A percentile compares a stretch with the other conserved stretches of the same genome.
These are phyloP conservation scores for Glycine latifolia DNA, from an alignment of 306 rosid genomes.

Conservation along the genomic window DNA sequence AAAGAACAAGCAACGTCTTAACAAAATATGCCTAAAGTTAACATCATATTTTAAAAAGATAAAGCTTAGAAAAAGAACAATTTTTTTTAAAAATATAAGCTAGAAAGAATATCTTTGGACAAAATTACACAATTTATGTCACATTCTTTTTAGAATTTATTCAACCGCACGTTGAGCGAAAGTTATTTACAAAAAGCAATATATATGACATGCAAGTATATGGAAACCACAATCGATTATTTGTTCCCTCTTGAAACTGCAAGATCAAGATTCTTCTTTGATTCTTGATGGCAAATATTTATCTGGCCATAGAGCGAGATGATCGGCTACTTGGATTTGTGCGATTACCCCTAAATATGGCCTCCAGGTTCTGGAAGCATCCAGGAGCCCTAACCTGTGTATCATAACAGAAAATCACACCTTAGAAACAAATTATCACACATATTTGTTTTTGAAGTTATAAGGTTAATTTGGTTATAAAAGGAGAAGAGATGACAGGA, in stretches of 20 bases:
- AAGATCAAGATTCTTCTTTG: slow-evolving; percentile 9
- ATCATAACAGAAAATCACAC: slow-evolving; percentile 1
- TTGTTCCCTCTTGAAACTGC: too few species aligned
- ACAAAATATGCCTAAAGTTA: neutral
- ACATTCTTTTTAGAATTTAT: neutral
- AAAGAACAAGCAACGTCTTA: neutral
- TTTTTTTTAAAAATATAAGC: neutral
- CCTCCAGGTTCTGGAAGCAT: slow-evolving; percentile 48
- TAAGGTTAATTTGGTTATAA: slow-evolving; percentile 35
- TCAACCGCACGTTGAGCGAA: neutral
- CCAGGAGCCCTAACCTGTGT: slow-evolving; percentile 42
- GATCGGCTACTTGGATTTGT: slow-evolving; percentile 55
- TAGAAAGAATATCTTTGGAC: slow-evolving; percentile 11
- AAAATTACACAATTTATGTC: slow-evolving; percentile 3
- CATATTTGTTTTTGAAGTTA: slow-evolving; percentile 40
- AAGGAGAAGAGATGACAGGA: too few species aligned
- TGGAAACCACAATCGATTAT: slow-evolving; percentile 13
- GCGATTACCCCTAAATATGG: slow-evolving; percentile 42
- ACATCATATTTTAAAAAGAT: neutral
- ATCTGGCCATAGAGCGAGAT: slow-evolving; percentile 48
- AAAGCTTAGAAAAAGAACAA: neutral
- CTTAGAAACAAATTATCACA: neutral
- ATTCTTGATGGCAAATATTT: slow-evolving; percentile 28
- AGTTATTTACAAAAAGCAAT: slow-evolving; percentile 32
- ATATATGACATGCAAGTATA: slow-evolving; percentile 6